Evolutionary conservation across 2,329 filamentous ascomycete species (phyloP).

Genomic region (Penicillium palitans): DNA sequence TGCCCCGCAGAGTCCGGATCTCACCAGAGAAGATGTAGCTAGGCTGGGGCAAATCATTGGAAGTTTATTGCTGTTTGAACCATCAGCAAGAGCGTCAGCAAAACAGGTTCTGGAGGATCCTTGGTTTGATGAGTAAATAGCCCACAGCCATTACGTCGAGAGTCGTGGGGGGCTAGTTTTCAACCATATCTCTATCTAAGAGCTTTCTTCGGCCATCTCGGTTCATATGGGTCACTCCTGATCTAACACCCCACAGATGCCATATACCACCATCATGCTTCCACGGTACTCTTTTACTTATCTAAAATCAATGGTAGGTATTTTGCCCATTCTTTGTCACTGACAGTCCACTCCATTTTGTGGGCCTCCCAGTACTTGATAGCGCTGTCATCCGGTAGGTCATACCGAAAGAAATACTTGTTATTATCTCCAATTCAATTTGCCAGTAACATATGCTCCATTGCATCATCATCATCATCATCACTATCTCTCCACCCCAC

Average conservation of each 20-base stretch:
- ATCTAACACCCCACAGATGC: neutral
- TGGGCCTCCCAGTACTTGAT: neutral
- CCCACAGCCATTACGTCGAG: neutral
- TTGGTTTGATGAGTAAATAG: slow-evolving; percentile 24
- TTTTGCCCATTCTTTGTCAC: neutral
- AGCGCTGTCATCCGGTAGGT: neutral
- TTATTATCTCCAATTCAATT: neutral
- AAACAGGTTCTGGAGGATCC: slow-evolving; percentile 28
- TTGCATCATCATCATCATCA: neutral
- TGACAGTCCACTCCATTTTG: neutral
- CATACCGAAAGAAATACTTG: neutral
- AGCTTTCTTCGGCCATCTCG: neutral
- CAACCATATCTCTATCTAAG: neutral
- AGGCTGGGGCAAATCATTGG: slow-evolving; percentile 27
- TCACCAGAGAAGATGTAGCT: slow-evolving; percentile 28
- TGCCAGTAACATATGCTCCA: neutral
- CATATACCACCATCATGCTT: neutral
- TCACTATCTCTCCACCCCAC: neutral
- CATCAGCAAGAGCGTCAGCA: slow-evolving; percentile 28
- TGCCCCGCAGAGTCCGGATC: slow-evolving; percentile 23
- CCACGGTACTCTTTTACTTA: neutral
- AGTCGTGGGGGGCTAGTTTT: neutral
- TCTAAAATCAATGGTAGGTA: neutral
- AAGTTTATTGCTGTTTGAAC: slow-evolving; percentile 28
- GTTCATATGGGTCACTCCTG: neutral